phyloP scores from a whole-genome alignment of 2,329 filamentous ascomycete species.

The Colletotrichum sansevieriae region DNA sequence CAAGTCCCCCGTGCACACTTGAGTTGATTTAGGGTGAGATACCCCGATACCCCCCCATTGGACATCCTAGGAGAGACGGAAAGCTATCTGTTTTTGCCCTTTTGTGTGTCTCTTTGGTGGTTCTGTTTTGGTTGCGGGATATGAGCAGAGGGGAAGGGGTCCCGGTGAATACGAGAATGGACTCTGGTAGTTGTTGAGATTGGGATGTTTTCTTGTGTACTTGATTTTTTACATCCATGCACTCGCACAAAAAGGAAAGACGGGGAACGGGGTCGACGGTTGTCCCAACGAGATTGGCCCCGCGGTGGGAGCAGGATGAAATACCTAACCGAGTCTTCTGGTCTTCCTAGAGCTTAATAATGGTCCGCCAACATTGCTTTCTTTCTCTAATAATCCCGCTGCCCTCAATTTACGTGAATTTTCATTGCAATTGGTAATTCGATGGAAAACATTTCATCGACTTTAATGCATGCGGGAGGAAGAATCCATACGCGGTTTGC shows the following conservation, averaged over 20 bases:
- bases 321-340: slow-evolving; percentile 32
- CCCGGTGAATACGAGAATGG: slow-evolving; percentile 23
- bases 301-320: slow-evolving; percentile 19
- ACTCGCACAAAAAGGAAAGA: slow-evolving; percentile 20
- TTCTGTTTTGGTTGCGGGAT: neutral
- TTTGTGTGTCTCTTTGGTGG: slow-evolving; percentile 2
- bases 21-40: slow-evolving; percentile 33
- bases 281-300: neutral
- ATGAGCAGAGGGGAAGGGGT: neutral
- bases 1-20: slow-evolving; percentile 38
- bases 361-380: slow-evolving; percentile 9
- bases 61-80: slow-evolving; percentile 17
- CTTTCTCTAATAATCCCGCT: neutral
- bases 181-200: slow-evolving; percentile 1
- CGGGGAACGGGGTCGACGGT: neutral
- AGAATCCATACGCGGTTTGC: too few species aligned
- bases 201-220: slow-evolving; percentile 6
- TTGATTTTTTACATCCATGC: slow-evolving; percentile 12
- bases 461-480: too few species aligned
- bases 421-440: too few species aligned
- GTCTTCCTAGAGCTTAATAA: slow-evolving; percentile 35
- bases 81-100: neutral
- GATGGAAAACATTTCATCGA: too few species aligned
- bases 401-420: too few species aligned
- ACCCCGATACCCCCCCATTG: slow-evolving; percentile 31